Conservation (phyloP, 768 basidiomycete species). For the Rhizopogon salebrosus region DNA sequence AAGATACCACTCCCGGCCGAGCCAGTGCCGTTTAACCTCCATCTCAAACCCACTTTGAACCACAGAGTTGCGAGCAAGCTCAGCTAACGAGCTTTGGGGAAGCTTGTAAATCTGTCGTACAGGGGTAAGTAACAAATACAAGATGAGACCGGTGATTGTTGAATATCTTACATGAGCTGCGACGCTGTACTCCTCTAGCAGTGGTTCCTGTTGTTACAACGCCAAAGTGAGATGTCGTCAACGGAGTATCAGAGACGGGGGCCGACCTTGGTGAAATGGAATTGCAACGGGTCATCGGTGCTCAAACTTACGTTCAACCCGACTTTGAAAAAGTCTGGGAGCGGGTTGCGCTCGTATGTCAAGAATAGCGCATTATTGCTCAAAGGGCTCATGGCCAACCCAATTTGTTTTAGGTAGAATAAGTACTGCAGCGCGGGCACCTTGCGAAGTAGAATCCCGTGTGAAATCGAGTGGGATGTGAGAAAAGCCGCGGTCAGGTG, state of each 20-base stretch:
- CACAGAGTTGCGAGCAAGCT: conserved; percentile 97
- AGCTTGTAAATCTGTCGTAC: conserved; percentile 84
- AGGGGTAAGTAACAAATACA: background rate
- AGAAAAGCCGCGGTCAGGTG: conserved; percentile 96
- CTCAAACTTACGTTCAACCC: conserved; percentile 95
- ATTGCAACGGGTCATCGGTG: conserved; percentile 93
- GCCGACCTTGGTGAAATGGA: conserved; percentile 94
- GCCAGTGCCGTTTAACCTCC: conserved; percentile 94
- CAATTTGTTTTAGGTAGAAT: conserved; percentile 97
- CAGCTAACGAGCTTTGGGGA: conserved; percentile 89
- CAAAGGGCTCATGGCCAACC: conserved; percentile 96
- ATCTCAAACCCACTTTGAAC: conserved; percentile 97
- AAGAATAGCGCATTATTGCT: conserved; percentile 98
- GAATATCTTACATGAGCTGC: conserved; percentile 77
- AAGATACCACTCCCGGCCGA: conserved; percentile 90
- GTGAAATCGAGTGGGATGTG: conserved; percentile 95
- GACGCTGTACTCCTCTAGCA: conserved; percentile 96
- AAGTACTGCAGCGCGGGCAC: conserved; percentile 96
- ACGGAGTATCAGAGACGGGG: background rate
- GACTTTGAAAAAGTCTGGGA: conserved; percentile 94
- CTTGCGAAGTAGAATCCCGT: conserved; percentile 97
- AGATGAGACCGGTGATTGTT: background rate
- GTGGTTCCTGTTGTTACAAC: conserved; percentile 60
- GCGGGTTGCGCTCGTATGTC: conserved; percentile 93
- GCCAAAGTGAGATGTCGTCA: background rate